Conservation (phyloP, 768 basidiomycete species). For the Cyclocybe cylindracea region DNA sequence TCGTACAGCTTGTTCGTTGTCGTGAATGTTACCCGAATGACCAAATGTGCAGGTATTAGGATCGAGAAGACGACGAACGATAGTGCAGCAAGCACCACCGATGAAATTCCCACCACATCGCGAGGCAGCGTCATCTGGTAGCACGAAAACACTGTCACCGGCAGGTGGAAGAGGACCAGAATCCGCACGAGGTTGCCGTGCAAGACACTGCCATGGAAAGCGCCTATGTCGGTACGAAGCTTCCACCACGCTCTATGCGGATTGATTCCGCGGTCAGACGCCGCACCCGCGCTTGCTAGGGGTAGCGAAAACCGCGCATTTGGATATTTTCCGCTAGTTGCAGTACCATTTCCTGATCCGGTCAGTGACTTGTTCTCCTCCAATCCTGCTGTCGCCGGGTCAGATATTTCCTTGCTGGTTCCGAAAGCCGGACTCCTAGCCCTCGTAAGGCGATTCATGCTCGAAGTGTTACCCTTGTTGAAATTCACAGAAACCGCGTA, state of each 20-base stretch:
- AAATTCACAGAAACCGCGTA: constrained; percentile 38
- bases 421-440: constrained; percentile 38
- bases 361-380: constrained; percentile 56
- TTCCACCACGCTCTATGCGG: constrained; percentile 53
- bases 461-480: constrained; percentile 14
- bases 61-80: constrained; percentile 83
- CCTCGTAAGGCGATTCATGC: constrained; percentile 25
- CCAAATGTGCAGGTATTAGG: constrained; percentile 69
- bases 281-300: constrained; percentile 22
- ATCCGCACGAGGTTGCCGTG: constrained; percentile 92
- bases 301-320: constrained; percentile 37
- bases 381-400: constrained; percentile 8
- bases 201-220: constrained; percentile 79
- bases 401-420: constrained; percentile 46
- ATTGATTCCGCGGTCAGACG: constrained; percentile 34
- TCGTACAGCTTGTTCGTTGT: constrained; percentile 92
- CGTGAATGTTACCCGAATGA: constrained; percentile 77
- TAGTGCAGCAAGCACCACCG: constrained; percentile 78
- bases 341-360: constrained; percentile 29
- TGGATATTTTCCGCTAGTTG: constrained; percentile 32
- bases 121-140: constrained; percentile 77
- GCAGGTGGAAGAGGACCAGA: constrained; percentile 91
- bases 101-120: constrained; percentile 50
- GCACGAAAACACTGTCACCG: constrained; percentile 88
- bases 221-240: constrained; percentile 61